phyloP scores from a whole-genome alignment of 495 filamentous ascomycete species.

The Neurospora sp. region DNA sequence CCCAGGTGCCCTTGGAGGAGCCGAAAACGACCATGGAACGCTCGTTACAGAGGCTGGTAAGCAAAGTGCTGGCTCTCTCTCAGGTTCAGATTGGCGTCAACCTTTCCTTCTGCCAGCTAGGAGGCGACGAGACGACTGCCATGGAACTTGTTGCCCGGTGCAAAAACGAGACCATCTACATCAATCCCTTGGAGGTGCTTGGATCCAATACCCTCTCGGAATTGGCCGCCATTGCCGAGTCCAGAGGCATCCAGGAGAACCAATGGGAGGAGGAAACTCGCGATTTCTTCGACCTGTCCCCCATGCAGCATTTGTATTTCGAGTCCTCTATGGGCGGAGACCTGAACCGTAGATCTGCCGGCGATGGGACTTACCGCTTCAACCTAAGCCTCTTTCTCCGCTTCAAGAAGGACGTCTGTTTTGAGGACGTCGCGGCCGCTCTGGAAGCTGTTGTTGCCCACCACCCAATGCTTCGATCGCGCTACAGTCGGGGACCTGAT shows the following conservation, averaged over 20 bases:
- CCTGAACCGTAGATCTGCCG: conserved; percentile 22
- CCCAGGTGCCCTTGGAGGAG: conserved; percentile 21
- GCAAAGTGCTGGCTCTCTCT: conserved; percentile 27
- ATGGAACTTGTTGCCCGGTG: conserved; percentile 27
- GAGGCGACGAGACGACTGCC: conserved; percentile 35
- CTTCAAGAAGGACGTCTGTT: conserved; percentile 38
- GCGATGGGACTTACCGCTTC: conserved; percentile 54
- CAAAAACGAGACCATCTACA: conserved; percentile 29
- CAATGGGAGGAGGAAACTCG: conserved; percentile 27
- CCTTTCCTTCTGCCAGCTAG: conserved; percentile 30
- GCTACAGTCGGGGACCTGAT: conserved; percentile 35
- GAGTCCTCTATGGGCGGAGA: conserved; percentile 35
- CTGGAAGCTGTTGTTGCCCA: conserved; percentile 48
- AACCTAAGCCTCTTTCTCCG: conserved; percentile 60
- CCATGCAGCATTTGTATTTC: conserved; percentile 65
- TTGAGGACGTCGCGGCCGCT: conserved; percentile 39
- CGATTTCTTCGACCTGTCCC: conserved; percentile 52
- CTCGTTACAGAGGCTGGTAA: conserved; percentile 26
- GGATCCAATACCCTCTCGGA: conserved; percentile 20
- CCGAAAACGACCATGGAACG: conserved; percentile 28
- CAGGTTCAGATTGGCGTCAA: conserved; percentile 32
- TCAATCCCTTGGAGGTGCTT: conserved; percentile 20
- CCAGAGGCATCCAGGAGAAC: conserved; percentile 20
- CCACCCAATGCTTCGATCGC: conserved; percentile 67
- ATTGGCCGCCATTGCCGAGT: conserved; percentile 26